phyloP scores from a whole-genome alignment of 805 yeast genomes.

The Yarrowia sp. region DNA sequence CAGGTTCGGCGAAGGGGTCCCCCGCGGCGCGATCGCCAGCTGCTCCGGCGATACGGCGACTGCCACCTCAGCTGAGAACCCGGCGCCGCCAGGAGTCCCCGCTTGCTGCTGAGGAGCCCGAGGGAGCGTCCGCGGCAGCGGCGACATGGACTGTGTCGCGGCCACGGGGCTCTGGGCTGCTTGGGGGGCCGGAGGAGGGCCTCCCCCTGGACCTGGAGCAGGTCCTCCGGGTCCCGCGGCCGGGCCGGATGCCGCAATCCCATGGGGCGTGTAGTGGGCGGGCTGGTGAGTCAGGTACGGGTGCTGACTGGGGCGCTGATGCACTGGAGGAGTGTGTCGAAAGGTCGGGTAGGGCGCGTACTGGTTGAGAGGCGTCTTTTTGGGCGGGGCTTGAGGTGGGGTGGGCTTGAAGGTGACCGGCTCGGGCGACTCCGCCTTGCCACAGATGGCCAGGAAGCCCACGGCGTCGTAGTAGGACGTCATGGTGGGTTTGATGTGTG shows the following conservation, averaged over 20 bases:
- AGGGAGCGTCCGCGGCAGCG: constrained; percentile 21
- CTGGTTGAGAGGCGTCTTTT: not conserved
- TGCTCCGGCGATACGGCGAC: constrained; percentile 8
- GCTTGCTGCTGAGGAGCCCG: constrained; percentile 16
- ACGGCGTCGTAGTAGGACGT: constrained; percentile 41
- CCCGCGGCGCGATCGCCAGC: not conserved
- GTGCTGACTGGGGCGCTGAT: constrained; percentile 14
- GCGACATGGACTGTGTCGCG: not conserved
- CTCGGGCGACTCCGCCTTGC: constrained; percentile 41
- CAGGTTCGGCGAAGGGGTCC: constrained; percentile 19
- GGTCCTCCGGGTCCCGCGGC: not conserved
- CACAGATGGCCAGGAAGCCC: constrained; percentile 43
- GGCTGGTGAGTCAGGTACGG: constrained; percentile 25
- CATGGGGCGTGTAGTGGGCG: constrained; percentile 24
- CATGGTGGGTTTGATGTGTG: not conserved
- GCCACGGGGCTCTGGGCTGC: constrained; percentile 11
- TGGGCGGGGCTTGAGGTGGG: not conserved
- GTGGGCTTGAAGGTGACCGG: constrained; percentile 34
- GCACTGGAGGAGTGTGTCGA: not conserved
- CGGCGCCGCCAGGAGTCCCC: constrained; percentile 28
- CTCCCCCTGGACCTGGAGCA: constrained; percentile 9
- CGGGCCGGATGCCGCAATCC: constrained; percentile 4
- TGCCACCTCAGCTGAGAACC: constrained; percentile 23
- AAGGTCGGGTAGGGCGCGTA: constrained; percentile 16
- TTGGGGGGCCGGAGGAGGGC: not conserved